phyloP scores from a whole-genome alignment of 2,329 filamentous ascomycete genomes.

The Tolypocladium cylindrosporum region DNA sequence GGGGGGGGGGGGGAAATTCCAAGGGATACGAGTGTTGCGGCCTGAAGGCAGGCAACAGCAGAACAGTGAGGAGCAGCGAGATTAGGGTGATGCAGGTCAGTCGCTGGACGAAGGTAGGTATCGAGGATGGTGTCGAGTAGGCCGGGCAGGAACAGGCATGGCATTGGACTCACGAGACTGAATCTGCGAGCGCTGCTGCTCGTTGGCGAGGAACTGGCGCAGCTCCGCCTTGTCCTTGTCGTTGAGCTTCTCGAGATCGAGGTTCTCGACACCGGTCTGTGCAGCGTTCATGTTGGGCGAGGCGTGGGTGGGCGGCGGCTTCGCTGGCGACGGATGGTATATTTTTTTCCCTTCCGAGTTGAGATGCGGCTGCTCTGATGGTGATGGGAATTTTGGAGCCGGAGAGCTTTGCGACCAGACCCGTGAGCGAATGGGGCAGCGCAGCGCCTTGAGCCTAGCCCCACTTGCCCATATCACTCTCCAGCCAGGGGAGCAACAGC shows the following conservation, averaged over 20 bases:
- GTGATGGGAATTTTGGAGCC: background rate
- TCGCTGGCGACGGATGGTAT: background rate
- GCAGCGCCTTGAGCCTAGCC: background rate
- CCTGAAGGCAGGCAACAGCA: background rate
- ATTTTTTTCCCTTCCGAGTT: background rate
- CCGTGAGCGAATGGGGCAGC: background rate
- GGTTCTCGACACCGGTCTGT: constrained; percentile 31
- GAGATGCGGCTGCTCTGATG: background rate
- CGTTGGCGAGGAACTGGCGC: constrained; percentile 73
- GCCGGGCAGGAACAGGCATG: background rate
- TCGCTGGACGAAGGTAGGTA: background rate
- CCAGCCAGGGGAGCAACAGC: background rate
- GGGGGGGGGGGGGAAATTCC: background rate
- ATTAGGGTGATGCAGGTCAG: background rate
- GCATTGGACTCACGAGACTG: constrained; percentile 43
- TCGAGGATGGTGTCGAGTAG: background rate
- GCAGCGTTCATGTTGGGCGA: constrained; percentile 22
- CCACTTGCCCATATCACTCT: background rate
- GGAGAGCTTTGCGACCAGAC: background rate
- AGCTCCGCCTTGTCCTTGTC: constrained; percentile 80
- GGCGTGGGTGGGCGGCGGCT: background rate
- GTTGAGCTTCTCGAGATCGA: constrained; percentile 66
- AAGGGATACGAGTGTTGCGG: background rate
- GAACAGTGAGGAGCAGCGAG: background rate
- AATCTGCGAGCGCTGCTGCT: constrained; percentile 71